Base-by-base conservation (phyloP, 306 rosid genomes). In the Pterocarpus santalinus region DNA sequence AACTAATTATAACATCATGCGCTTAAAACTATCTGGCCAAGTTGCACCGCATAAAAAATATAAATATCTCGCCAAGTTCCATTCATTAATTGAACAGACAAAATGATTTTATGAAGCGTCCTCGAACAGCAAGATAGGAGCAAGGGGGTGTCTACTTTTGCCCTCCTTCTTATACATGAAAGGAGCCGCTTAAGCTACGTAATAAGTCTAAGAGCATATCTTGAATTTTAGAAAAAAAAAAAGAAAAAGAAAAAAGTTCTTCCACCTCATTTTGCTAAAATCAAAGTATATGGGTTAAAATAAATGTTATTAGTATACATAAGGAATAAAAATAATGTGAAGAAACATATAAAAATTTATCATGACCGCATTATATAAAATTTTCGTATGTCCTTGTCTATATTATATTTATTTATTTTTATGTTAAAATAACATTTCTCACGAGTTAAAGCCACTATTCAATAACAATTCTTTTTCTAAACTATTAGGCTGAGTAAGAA, bases 201-300 rank as follows among this genome's bases (percentile, higher is more conserved):
- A 47, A 47, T 51, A 12, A 3, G 56, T 51, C 11, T 36, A 47
- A 51, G 15, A 51, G 56, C 4, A 51, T 4, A 51, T 51, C n/a
- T 51, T 51, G 16, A n/a, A 13, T 51, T 51, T 51, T 51, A 51
- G 56, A 4, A n/a, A 65, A 65, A 65, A n/a, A 2, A 65, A 65
- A 65, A n/a, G n/a, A n/a, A n/a, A 22, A 1, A 22, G 28, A 22
- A 22, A 22, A 22, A 22, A 22, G 28, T 33, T 5, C 30, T 38
- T n/a, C 32, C 71, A 65, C 12, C 49, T 38, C 49, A 7, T 65
- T 39, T 65, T 65, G 71, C 51, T 22, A 36, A 65, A 65, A 65
- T 65, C 14, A 38, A 7, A 16, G 4, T 5, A 14, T 14, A 64
- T 64, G 46, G 22, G 13, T 4, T 62, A 62, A 41, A 8, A 41